Percentiles rank a stretch among this genome's conserved stretches.
Evolutionary conservation across 768 basidiomycete species (phyloP).

Genomic region (Mrakia hoshinonis): DNA sequence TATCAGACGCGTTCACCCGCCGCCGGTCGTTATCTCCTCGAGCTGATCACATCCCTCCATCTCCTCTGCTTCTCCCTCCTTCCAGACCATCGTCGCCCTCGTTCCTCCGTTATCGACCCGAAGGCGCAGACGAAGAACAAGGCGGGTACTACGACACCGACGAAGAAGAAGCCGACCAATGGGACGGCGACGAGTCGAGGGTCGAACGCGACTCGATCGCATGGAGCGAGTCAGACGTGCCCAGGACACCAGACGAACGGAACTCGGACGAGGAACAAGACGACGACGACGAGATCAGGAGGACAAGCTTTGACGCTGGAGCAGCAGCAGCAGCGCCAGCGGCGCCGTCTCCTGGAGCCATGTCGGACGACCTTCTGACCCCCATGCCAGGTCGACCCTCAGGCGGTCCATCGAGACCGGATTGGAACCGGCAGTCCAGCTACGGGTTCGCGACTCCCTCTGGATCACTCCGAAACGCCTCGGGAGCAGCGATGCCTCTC

Average conservation of each 20-base stretch:
- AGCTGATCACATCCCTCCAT: neutral
- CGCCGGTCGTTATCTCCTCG: slow-evolving; percentile 7
- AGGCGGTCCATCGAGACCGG: neutral
- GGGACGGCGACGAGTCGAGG: neutral
- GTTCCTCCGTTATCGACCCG: slow-evolving; percentile 9
- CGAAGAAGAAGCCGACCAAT: neutral
- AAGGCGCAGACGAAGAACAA: neutral
- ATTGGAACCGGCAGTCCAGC: neutral
- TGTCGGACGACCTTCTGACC: slow-evolving; percentile 6
- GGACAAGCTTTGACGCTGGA: neutral
- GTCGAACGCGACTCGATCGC: slow-evolving; percentile 2
- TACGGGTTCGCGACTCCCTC: slow-evolving; percentile 6
- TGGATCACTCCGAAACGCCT: neutral
- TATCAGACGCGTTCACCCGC: too few relatives aligned
- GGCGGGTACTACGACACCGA: slow-evolving; percentile 14
- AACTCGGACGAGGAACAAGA: slow-evolving; percentile 3
- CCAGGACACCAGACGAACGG: neutral
- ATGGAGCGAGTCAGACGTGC: neutral
- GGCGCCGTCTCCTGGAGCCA: neutral
- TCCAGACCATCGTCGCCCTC: slow-evolving; percentile 18
- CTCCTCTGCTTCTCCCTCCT: neutral
- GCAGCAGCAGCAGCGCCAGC: neutral
- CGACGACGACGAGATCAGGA: slow-evolving; percentile 2
- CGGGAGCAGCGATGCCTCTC: neutral
- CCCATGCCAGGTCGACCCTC: neutral